Percentiles rank a stretch among this genome's conserved stretches.
Conservation (phyloP, 306 rosid genomes). For the Cucurbita argyrosperma region DNA sequence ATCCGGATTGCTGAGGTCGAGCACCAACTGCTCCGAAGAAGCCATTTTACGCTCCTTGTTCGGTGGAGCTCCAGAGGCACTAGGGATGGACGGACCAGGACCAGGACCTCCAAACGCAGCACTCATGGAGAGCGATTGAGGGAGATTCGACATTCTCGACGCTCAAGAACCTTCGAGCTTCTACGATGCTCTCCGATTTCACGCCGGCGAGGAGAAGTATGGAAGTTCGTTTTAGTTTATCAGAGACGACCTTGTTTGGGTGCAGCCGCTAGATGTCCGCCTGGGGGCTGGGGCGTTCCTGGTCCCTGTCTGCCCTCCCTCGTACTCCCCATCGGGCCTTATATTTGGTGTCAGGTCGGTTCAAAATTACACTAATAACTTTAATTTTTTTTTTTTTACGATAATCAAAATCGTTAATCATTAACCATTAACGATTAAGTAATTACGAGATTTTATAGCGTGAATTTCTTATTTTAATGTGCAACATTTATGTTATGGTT, state of each 20-base stretch:
- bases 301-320: too few relatives aligned
- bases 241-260: not conserved
- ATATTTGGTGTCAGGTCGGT: too few relatives aligned
- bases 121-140: slow-evolving; percentile 7
- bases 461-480: too few relatives aligned
- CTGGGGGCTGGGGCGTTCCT: too few relatives aligned
- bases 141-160: not conserved
- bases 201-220: not conserved
- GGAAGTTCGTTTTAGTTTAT: not conserved
- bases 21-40: slow-evolving; percentile 41
- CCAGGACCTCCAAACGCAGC: slow-evolving; percentile 33
- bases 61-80: slow-evolving; percentile 14
- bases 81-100: slow-evolving; percentile 9
- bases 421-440: too few relatives aligned
- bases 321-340: too few relatives aligned
- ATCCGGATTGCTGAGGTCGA: slow-evolving; percentile 46
- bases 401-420: too few relatives aligned
- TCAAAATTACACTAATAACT: too few relatives aligned
- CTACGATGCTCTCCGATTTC: not conserved
- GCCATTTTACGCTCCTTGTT: slow-evolving; percentile 48
- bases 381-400: too few relatives aligned
- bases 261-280: too few relatives aligned
- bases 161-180: not conserved
- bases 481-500: too few relatives aligned
- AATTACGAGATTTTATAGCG: too few relatives aligned